These are phyloP conservation scores for Calamus simplicifolius DNA, from an alignment of 176 grass and related monocot genomes.

Conservation along the genomic window DNA sequence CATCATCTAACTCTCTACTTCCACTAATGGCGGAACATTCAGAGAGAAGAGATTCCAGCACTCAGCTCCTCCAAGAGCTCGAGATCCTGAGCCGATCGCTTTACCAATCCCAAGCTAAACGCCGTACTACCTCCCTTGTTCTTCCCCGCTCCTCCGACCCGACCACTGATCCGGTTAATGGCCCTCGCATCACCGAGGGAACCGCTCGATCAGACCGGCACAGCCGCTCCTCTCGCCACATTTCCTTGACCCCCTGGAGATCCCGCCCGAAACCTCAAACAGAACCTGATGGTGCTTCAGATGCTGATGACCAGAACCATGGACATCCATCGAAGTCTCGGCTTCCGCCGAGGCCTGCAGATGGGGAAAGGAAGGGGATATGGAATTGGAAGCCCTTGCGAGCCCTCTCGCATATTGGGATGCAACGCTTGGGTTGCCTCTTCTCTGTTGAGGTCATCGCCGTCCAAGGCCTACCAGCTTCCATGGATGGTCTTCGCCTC, in stretches of 20 bases:
- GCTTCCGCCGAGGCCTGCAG: not conserved
- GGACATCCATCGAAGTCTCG: too few relatives aligned
- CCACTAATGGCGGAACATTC: slow-evolving; percentile 38
- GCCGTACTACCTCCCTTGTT: slow-evolving; percentile 2
- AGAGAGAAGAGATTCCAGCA: slow-evolving; percentile 16
- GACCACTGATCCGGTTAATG: not conserved
- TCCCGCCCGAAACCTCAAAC: not conserved
- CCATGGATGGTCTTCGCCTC: slow-evolving; percentile 53
- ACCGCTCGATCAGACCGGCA: slow-evolving; percentile 13
- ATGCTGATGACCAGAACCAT: not conserved
- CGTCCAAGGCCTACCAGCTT: slow-evolving; percentile 33
- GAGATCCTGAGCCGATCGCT: slow-evolving; percentile 75
- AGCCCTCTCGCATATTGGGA: slow-evolving; percentile 54
- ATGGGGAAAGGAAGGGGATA: slow-evolving; percentile 9
- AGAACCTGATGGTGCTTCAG: not conserved
- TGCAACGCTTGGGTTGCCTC: slow-evolving; percentile 54
- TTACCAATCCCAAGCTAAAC: slow-evolving; percentile 43
- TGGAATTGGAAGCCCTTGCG: slow-evolving; percentile 78
- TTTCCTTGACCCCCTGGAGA: slow-evolving; percentile 24
- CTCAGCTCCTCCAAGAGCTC: slow-evolving; percentile 68
- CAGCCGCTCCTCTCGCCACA: slow-evolving; percentile 14
- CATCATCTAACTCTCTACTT: not conserved
- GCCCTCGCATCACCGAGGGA: not conserved
- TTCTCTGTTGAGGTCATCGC: slow-evolving; percentile 59
- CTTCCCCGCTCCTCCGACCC: slow-evolving; percentile 1